phyloP scores from a whole-genome alignment of 257 asterid genomes.

The Orobanche coerulescens region DNA sequence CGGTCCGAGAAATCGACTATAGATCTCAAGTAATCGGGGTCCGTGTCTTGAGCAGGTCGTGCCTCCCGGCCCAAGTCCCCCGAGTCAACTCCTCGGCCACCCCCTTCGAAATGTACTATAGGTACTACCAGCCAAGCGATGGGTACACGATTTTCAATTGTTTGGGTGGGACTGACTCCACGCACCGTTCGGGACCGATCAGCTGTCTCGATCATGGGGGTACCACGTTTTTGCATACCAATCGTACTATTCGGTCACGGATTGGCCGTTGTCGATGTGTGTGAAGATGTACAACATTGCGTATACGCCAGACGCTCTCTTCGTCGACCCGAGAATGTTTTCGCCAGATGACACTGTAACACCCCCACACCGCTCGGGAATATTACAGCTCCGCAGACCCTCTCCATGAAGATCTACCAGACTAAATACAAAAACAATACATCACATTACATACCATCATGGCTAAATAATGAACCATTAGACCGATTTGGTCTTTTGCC shows the following conservation, averaged over 20 bases:
- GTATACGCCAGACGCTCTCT: conserved; percentile 25
- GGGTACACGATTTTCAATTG: conserved; percentile 56
- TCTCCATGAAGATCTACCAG: too few relatives aligned
- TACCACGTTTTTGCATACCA: conserved; percentile 29
- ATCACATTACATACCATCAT: too few relatives aligned
- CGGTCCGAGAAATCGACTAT: conserved; percentile 36
- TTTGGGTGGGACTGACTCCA: conserved; percentile 9
- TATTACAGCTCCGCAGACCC: too few relatives aligned
- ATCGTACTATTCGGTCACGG: conserved; percentile 28
- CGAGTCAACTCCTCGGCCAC: conserved; percentile 24
- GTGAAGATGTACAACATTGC: conserved; percentile 52
- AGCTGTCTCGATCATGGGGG: conserved; percentile 34
- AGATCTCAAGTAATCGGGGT: conserved; percentile 27
- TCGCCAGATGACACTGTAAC: conserved; percentile 14
- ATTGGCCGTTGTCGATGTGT: conserved; percentile 34
- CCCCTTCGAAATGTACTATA: conserved; percentile 24
- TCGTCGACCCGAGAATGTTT: conserved; percentile 18
- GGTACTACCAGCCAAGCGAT: background rate
- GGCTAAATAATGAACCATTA: too few relatives aligned
- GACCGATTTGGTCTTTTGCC: too few relatives aligned
- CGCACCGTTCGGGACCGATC: conserved; percentile 9
- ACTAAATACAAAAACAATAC: too few relatives aligned
- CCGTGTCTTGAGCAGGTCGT: conserved; percentile 24
- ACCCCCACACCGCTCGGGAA: too few relatives aligned
- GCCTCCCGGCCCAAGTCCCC: conserved; percentile 45